Base-by-base conservation (phyloP, 805 yeast species). In the Ogataea dorogensis region DNA sequence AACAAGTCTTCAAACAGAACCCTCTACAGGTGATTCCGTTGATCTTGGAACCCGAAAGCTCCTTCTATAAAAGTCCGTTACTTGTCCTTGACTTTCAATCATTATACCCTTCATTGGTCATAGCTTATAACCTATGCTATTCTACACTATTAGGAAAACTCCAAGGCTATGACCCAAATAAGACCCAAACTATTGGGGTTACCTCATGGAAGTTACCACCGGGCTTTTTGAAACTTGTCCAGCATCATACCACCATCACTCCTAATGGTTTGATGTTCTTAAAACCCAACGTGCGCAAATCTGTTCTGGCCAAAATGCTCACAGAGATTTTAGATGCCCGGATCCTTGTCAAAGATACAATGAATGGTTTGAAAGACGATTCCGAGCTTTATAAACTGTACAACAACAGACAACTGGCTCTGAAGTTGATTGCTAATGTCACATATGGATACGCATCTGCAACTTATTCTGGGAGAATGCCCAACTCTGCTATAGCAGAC, bases 371-470 rank as follows among this genome's bases (percentile, higher is more conserved):
- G 10, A 63, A 68, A 16, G 64, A 63, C 14, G 81, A 77, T 31
- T 52, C 63, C 7, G 75, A 73, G 32, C 52, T 80, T 33, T 66
- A 67, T 20, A 73, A 75, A 37, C 61, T 84, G 4, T 75, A 83
- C 53, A 75, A 86, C 51, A 81, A 84, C 40, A 68, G 91, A 37
- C 98, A 93, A 49, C 57, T 86, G 25, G 98, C 96, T 0, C 64
- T 93, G 44, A 93, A 93, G 54, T 65, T 91, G 31, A 80, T 88
- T 27, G 97, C 98, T 1, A 89, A 88, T 58, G 98, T 93, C 7
- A 91, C 96, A 0, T 93, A 93, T 63, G 98, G 98, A 0, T 93
- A 93, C 54, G 73, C 97, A 0, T 83, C 96, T 1, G 98, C 98
- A 0, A 78, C 96, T 0, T 93, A 83, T 54, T 86, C 96, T 7